phyloP scores from a whole-genome alignment of 2,329 filamentous ascomycete species.

The Diplodia seriata region DNA sequence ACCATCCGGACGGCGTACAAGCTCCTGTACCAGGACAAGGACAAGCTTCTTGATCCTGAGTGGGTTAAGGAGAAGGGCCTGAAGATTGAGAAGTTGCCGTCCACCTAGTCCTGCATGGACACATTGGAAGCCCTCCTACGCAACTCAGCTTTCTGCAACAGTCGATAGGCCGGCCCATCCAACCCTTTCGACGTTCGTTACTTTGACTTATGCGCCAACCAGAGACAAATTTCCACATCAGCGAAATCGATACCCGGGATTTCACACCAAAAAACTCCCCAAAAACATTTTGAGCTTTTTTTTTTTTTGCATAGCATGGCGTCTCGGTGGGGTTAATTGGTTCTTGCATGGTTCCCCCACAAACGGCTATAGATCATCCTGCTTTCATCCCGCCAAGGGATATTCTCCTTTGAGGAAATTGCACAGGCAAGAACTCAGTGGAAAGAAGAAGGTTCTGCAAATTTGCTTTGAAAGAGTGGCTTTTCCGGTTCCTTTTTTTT shows the following conservation, averaged over 20 bases:
- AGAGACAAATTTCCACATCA: not conserved
- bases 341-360: not conserved
- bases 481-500: not conserved
- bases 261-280: constrained; percentile 14
- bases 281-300: constrained; percentile 4
- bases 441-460: not conserved
- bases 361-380: not conserved
- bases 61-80: constrained; percentile 63
- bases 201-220: not conserved
- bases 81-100: constrained; percentile 27
- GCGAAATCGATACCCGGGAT: constrained; percentile 29
- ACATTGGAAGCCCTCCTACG: not conserved
- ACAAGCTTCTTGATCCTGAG: constrained; percentile 70
- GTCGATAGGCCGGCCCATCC: not conserved
- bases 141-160: not conserved
- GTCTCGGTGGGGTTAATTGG: constrained; percentile 1
- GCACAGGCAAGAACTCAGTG: not conserved
- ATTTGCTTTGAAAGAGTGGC: not conserved
- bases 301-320: constrained; percentile 29
- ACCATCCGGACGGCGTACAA: constrained; percentile 97
- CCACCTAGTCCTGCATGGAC: not conserved
- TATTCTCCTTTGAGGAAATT: not conserved
- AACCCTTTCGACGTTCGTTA: not conserved
- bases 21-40: constrained; percentile 76
- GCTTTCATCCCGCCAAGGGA: not conserved